phyloP scores from a whole-genome alignment of 371 early-diverging fungal genomes.

The Mucor saturninus region DNA sequence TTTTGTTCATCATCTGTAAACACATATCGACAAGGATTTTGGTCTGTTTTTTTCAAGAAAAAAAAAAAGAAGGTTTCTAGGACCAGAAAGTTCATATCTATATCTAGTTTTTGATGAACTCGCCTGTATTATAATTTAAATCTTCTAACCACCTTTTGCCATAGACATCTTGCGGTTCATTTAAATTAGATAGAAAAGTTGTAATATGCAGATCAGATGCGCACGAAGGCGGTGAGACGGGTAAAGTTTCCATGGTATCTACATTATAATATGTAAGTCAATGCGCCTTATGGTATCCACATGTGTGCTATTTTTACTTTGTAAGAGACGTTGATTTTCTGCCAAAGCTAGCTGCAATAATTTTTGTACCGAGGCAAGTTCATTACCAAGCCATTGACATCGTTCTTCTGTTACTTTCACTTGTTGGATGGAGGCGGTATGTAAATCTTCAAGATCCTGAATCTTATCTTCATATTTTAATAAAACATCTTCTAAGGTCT shows the following conservation, averaged over 20 bases:
- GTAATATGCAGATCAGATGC: too few relatives aligned
- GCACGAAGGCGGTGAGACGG: too few relatives aligned
- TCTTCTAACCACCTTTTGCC: background rate
- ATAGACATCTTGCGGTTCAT: background rate
- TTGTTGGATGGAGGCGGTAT: background rate
- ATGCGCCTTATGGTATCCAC: background rate
- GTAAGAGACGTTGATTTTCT: background rate
- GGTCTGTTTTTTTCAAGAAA: constrained; percentile 6
- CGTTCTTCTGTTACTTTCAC: constrained; percentile 15
- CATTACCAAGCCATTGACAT: constrained; percentile 1
- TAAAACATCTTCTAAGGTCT: constrained; percentile 44
- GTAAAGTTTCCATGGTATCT: too few relatives aligned
- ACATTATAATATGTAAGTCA: too few relatives aligned
- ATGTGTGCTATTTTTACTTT: background rate
- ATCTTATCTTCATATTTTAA: constrained; percentile 10
- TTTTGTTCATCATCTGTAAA: background rate
- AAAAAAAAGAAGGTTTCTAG: constrained; percentile 9
- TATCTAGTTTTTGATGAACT: constrained; percentile 1
- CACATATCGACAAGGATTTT: background rate
- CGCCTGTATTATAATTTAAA: constrained; percentile 12
- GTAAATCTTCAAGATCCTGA: constrained; percentile 7
- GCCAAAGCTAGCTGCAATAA: constrained; percentile 3
- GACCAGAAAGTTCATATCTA: constrained; percentile 8
- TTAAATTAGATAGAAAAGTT: background rate
- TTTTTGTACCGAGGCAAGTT: constrained; percentile 12